Percentiles rank a stretch among this genome's conserved stretches.
phyloP scores from a whole-genome alignment of 148 eudicot species.

The Euryodendron excelsum region DNA sequence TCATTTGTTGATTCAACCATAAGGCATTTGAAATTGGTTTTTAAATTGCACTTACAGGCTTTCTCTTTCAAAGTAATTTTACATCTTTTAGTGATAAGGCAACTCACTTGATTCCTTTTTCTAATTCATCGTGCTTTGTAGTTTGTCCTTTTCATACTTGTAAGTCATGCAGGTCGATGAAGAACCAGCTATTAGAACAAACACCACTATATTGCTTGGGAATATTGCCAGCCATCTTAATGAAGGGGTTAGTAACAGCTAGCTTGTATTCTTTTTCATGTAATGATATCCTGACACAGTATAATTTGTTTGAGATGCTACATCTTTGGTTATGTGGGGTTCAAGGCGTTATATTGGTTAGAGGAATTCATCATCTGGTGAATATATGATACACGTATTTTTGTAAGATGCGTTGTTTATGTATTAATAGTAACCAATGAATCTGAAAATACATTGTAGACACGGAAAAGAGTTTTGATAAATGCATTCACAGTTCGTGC shows the following conservation, averaged over 20 bases:
- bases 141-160: conserved; percentile 19
- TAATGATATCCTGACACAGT: background rate
- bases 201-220: conserved; percentile 92
- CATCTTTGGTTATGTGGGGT: background rate
- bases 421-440: background rate
- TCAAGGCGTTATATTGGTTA: background rate
- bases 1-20: conserved; percentile 6
- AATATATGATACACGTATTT: background rate
- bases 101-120: background rate
- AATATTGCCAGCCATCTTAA: conserved; percentile 88
- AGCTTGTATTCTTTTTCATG: conserved; percentile 1
- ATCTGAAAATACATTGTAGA: conserved; percentile 42
- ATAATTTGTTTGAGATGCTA: conserved; percentile 4
- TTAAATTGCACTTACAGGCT: background rate
- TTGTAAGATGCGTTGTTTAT: background rate
- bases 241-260: conserved; percentile 73
- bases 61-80: background rate
- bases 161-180: conserved; percentile 73
- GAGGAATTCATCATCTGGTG: background rate
- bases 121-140: conserved; percentile 5
- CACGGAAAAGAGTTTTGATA: conserved; percentile 89
- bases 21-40: conserved; percentile 3
- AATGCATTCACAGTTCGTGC: conserved; percentile 98
- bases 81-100: background rate
- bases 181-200: conserved; percentile 97